Evolutionary conservation across 768 basidiomycete species (phyloP), one percentile per base, ranked within the genome.

Genomic region (Leccinum boreale): DNA sequence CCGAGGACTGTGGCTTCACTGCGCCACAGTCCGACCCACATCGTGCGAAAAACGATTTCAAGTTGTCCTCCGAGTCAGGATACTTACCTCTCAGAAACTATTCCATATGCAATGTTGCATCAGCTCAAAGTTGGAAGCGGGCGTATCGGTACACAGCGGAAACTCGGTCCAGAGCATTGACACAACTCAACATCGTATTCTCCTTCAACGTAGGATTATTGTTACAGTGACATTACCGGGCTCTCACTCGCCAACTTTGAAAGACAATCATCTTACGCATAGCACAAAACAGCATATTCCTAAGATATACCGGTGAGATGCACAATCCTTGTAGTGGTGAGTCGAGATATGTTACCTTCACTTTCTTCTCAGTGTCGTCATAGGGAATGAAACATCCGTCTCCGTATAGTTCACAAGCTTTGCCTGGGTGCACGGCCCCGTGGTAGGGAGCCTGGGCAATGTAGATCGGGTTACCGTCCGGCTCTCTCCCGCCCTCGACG

Each of bases 401-500:
- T 49, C 67, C 71, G 23, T 64, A 73, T 80, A 72, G 42, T 64
- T 78, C 76, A 62, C 81, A 80, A 29, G 78, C 78, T 70, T 89
- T 90, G n/a, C 87, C 89, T 6, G 87, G 85, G 66, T 84, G 79
- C 33, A 79, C 74, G 9, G 76, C 79, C 21, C 73, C 75, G 12
- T 81, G 73, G 72, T 85, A 67, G 11, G 76, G 73, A 3, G 85
- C 88, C 63, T 83, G 79, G 5, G 81, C 84, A 56, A 91, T 75
- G 69, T 81, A 89, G 17, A 89, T 74, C 7, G 75, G 77, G 1
- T 78, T 75, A n/a, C 86, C 86, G 57, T 85, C 78, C 14, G 77
- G 74, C 67, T 90, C 89, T 28, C 70, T 75, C 3, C 89, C 89
- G 50, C 85, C 89, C 58, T 89, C 86, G 35, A 91, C 85, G 1